Conservation (phyloP, 768 basidiomycete genomes). For the Tylopilus sp. region DNA sequence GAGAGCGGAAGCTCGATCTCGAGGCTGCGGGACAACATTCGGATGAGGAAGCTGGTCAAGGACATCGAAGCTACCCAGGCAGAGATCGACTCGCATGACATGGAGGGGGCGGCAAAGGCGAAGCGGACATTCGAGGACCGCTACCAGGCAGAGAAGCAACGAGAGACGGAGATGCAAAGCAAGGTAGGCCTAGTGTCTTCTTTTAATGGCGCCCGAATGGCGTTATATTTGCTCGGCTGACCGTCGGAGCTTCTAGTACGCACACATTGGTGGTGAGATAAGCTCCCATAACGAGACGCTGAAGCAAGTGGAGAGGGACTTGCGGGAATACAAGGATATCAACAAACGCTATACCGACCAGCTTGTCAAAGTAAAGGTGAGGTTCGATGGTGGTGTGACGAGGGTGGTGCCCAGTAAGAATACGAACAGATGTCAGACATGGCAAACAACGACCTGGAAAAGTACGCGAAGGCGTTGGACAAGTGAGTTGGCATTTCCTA, state of each 20-base stretch:
- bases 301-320: conserved; percentile 61
- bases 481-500: conserved; percentile 52
- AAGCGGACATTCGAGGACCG: conserved; percentile 81
- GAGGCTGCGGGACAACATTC: conserved; percentile 80
- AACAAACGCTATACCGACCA: conserved; percentile 86
- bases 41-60: conserved; percentile 62
- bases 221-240: conserved; percentile 2
- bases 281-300: conserved; percentile 67
- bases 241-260: conserved; percentile 45
- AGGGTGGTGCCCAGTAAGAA: not conserved
- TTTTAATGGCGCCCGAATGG: conserved; percentile 3
- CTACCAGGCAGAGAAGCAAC: conserved; percentile 67
- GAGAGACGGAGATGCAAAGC: conserved; percentile 68
- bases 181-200: conserved; percentile 42
- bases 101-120: conserved; percentile 84
- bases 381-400: conserved; percentile 9
- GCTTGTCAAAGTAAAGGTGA: conserved; percentile 90
- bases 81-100: conserved; percentile 72
- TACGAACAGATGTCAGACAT: conserved; percentile 84
- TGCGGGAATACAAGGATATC: conserved; percentile 84
- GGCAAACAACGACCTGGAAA: conserved; percentile 96
- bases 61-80: conserved; percentile 65
- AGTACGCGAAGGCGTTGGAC: conserved; percentile 95
- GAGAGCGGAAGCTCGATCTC: conserved; percentile 66
- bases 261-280: conserved; percentile 82